A percentile compares a stretch with the other conserved stretches of the same genome.
phyloP scores from a whole-genome alignment of 768 basidiomycete species.

The Lyophyllum decastes region DNA sequence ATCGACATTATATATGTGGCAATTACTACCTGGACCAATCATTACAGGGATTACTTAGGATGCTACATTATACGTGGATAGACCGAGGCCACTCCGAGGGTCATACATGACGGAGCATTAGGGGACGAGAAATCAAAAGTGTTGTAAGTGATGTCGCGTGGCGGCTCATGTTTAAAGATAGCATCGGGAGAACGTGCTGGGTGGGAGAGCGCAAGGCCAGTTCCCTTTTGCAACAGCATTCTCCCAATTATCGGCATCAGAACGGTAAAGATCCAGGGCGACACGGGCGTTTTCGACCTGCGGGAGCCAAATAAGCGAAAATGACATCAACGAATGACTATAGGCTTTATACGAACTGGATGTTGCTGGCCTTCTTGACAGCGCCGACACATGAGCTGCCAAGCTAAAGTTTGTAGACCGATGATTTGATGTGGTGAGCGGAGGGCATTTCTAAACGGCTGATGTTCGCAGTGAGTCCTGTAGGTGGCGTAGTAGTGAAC shows the following conservation, averaged over 20 bases:
- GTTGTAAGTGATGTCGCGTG: background rate
- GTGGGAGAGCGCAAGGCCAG: conserved; percentile 79
- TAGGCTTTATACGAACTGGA: conserved; percentile 55
- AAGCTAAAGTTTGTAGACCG: conserved; percentile 78
- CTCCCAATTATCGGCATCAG: conserved; percentile 71
- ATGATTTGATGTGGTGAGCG: conserved; percentile 65
- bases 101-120: background rate
- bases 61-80: background rate
- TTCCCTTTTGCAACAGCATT: conserved; percentile 53
- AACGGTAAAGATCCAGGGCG: conserved; percentile 54
- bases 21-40: conserved; percentile 4
- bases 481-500: conserved; percentile 18
- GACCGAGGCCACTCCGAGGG: background rate
- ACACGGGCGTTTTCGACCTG: conserved; percentile 80
- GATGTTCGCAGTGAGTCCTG: background rate
- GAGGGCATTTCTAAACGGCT: conserved; percentile 77
- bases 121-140: conserved; percentile 1
- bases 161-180: conserved; percentile 46
- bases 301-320: conserved; percentile 11
- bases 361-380: conserved; percentile 73
- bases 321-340: conserved; percentile 3
- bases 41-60: conserved; percentile 4
- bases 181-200: conserved; percentile 79
- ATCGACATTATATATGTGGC: conserved; percentile 1
- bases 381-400: conserved; percentile 79